These are phyloP conservation scores for Fagopyrum tataricum DNA, from an alignment of 148 eudicot species.

Conservation along the genomic window DNA sequence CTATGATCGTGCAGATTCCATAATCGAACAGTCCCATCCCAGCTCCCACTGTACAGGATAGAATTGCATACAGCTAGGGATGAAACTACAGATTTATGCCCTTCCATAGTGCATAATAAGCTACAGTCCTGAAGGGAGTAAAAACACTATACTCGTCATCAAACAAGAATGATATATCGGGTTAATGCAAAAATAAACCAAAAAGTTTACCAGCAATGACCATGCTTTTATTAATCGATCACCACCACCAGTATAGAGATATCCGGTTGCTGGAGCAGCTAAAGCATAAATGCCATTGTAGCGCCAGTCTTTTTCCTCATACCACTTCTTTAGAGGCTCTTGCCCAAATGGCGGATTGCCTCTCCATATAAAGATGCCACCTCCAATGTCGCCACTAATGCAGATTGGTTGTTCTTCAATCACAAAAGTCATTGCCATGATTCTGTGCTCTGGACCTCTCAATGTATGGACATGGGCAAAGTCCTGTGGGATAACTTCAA, in stretches of 20 bases:
- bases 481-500: conserved; percentile 37
- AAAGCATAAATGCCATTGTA: conserved; percentile 90
- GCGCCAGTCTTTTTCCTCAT: conserved; percentile 87
- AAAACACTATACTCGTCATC: not conserved
- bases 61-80: conserved; percentile 50
- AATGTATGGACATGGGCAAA: conserved; percentile 69
- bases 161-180: not conserved
- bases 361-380: conserved; percentile 70
- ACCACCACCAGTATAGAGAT: conserved; percentile 82
- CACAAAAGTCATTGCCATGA: conserved; percentile 61
- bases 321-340: conserved; percentile 55
- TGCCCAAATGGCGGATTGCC: conserved; percentile 43
- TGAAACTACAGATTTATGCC: conserved; percentile 86
- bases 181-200: not conserved
- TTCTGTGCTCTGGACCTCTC: conserved; percentile 72
- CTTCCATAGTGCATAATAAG: conserved; percentile 60
- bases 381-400: conserved; percentile 86
- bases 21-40: conserved; percentile 87
- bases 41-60: conserved; percentile 87
- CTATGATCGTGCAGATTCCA: conserved; percentile 85
- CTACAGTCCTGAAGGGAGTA: conserved; percentile 48
- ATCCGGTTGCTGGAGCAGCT: conserved; percentile 60
- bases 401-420: conserved; percentile 64
- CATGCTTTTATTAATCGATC: conserved; percentile 86
- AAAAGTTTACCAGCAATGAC: conserved; percentile 47